phyloP scores from a whole-genome alignment of 441 rosid genomes.

The Adansonia madagascariensis region DNA sequence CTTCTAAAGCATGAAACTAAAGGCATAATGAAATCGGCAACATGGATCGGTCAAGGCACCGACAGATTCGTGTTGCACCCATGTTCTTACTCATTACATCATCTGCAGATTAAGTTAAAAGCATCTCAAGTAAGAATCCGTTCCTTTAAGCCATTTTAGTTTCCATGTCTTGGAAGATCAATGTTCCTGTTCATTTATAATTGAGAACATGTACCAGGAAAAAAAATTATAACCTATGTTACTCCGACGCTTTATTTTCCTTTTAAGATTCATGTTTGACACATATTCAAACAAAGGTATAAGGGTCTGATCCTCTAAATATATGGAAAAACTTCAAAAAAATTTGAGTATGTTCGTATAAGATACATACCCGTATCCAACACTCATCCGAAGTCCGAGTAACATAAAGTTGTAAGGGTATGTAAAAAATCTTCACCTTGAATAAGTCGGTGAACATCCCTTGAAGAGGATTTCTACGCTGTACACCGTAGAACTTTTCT shows the following conservation, averaged over 20 bases:
- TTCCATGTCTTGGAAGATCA: conserved; percentile 18
- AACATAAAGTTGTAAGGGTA: not conserved
- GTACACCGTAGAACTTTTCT: conserved; percentile 82
- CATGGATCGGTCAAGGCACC: not conserved
- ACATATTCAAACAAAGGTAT: no score
- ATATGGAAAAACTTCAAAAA: no score
- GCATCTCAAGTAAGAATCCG: conserved; percentile 23
- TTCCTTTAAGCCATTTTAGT: not conserved
- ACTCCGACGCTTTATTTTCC: no score
- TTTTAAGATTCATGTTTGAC: no score
- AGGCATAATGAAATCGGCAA: not conserved
- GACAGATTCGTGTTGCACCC: not conserved
- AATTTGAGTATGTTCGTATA: no score
- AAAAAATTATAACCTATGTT: not conserved
- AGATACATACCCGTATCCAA: no score
- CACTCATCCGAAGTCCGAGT: no score
- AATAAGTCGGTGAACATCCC: conserved; percentile 91
- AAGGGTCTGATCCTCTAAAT: no score
- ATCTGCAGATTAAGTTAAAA: conserved; percentile 50
- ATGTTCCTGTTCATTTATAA: not conserved
- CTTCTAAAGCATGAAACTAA: not conserved
- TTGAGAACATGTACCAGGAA: not conserved
- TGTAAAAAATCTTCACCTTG: conserved; percentile 48
- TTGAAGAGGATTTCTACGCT: conserved; percentile 78
- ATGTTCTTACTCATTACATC: conserved; percentile 49